Evolutionary conservation across 1,284 basidiomycete species (phyloP).

Genomic region (Sutorius eximius): DNA sequence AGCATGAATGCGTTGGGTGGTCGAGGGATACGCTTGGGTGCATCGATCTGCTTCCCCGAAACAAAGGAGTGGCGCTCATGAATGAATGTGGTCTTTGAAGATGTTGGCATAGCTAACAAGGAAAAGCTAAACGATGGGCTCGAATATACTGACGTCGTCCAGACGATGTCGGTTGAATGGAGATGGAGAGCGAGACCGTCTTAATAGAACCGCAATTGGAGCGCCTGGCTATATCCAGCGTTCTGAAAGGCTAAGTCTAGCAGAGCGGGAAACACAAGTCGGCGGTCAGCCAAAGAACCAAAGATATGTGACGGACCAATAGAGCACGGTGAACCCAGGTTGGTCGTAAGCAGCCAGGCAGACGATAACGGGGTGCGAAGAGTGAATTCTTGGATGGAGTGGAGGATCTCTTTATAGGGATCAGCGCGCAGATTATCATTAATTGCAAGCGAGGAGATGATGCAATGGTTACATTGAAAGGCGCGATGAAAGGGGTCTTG

Average conservation of each 20-base stretch:
- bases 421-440: background rate
- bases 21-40: slow-evolving; percentile 54
- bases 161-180: background rate
- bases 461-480: slow-evolving; percentile 14
- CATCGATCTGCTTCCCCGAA: background rate
- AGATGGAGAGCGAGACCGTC: background rate
- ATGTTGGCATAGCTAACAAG: slow-evolving; percentile 7
- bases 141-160: background rate
- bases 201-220: background rate
- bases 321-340: background rate
- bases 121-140: background rate
- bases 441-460: slow-evolving; percentile 6
- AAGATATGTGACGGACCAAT: slow-evolving; percentile 10
- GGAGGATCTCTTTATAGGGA: slow-evolving; percentile 20
- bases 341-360: slow-evolving; percentile 9
- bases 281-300: background rate
- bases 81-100: slow-evolving; percentile 1
- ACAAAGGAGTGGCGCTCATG: slow-evolving; percentile 8
- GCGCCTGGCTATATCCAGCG: background rate
- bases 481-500: slow-evolving; percentile 19
- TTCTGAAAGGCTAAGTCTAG: slow-evolving; percentile 1
- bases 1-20: slow-evolving; percentile 84
- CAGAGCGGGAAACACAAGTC: background rate
- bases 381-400: background rate
- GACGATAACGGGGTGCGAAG: slow-evolving; percentile 6